These are phyloP conservation scores for Xylaria sp. DNA, from an alignment of 2,329 filamentous ascomycete species.

Conservation along the genomic window DNA sequence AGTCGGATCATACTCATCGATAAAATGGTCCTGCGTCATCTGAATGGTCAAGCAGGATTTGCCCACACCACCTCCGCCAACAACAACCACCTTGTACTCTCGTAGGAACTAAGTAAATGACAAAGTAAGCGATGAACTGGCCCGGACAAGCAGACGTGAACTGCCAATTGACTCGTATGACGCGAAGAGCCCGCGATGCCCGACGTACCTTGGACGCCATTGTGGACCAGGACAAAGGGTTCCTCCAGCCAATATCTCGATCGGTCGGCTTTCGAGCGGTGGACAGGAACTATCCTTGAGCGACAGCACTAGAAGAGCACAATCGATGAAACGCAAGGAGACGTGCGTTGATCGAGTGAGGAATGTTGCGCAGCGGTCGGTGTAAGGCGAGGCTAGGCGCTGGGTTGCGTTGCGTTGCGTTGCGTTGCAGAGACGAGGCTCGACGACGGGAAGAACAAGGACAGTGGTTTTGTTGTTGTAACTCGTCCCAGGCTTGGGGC, in stretches of 20 bases:
- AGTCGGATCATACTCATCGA: constrained; percentile 98
- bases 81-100: constrained; percentile 96
- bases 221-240: constrained; percentile 33
- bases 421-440: constrained; percentile 27
- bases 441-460: constrained; percentile 25
- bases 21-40: constrained; percentile 94
- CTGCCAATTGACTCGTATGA: constrained; percentile 2
- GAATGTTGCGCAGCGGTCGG: constrained; percentile 19
- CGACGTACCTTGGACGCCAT: constrained; percentile 50
- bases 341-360: constrained; percentile 15
- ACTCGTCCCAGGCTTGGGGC: constrained; percentile 26
- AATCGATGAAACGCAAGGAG: constrained; percentile 12
- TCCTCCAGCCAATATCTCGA: constrained; percentile 30
- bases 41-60: constrained; percentile 99
- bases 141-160: not conserved
- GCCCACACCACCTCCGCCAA: constrained; percentile 96
- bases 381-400: constrained; percentile 6
- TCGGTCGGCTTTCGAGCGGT: not conserved
- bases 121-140: constrained; percentile 29
- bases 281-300: constrained; percentile 8
- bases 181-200: constrained; percentile 8
- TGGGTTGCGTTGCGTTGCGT: constrained; percentile 21
- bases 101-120: constrained; percentile 69
- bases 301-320: constrained; percentile 14
- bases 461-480: constrained; percentile 29